phyloP scores from a whole-genome alignment of 306 rosid species.

The Vachellia collinsii region DNA sequence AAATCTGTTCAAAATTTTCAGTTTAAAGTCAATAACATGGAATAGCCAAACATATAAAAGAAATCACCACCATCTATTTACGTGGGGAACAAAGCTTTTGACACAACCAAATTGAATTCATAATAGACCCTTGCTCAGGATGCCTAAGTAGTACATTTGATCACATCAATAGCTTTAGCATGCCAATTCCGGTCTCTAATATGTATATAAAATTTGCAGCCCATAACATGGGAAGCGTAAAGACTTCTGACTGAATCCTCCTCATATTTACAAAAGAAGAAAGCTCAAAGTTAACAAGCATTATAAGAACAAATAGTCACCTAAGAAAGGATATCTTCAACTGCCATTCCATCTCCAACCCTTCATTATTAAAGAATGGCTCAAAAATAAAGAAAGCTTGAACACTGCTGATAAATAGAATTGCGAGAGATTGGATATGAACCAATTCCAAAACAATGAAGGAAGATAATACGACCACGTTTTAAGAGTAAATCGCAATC shows the following conservation, averaged over 20 bases:
- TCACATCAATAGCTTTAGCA: slow-evolving; percentile 37
- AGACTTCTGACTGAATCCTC: slow-evolving; percentile 18
- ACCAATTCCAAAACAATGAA: background rate
- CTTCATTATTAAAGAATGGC: slow-evolving; percentile 12
- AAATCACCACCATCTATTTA: slow-evolving; percentile 26
- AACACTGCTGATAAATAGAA: slow-evolving; percentile 2
- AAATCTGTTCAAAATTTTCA: slow-evolving; percentile 14
- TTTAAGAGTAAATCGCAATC: slow-evolving; percentile 17
- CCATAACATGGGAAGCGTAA: background rate
- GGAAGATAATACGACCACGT: background rate
- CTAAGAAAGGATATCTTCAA: slow-evolving; percentile 12
- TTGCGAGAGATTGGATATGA: slow-evolving; percentile 18
- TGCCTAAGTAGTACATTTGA: slow-evolving; percentile 38
- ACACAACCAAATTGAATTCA: slow-evolving; percentile 24
- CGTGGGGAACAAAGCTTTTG: slow-evolving; percentile 1
- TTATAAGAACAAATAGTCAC: slow-evolving; percentile 23
- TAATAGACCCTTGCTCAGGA: slow-evolving; percentile 21
- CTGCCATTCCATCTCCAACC: slow-evolving; percentile 12
- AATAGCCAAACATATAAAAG: slow-evolving; percentile 13
- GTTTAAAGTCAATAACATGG: slow-evolving; percentile 18
- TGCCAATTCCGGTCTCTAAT: background rate
- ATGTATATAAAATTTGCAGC: background rate
- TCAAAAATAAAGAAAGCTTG: background rate
- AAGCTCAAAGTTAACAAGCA: slow-evolving; percentile 14
- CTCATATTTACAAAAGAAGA: slow-evolving; percentile 10